These are phyloP conservation scores for Colletotrichum lini DNA, from an alignment of 2,329 filamentous ascomycete species.

Conservation along the genomic window DNA sequence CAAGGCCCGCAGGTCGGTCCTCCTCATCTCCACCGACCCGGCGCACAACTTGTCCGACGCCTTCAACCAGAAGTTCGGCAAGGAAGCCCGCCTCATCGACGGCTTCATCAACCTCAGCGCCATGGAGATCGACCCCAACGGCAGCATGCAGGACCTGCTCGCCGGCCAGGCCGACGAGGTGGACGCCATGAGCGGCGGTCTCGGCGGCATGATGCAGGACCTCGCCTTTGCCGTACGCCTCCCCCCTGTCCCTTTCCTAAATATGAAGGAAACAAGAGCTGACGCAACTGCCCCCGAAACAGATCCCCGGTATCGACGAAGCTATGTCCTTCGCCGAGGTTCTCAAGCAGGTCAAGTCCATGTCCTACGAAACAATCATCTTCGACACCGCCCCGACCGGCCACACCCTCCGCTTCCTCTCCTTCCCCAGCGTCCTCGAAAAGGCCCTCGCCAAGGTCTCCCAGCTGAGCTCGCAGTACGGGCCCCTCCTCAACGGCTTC, in stretches of 20 bases:
- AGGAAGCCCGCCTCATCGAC: slow-evolving; percentile 93
- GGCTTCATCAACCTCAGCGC: slow-evolving; percentile 95
- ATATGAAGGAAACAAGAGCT: background rate
- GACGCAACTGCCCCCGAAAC: slow-evolving; percentile 17
- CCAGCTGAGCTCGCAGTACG: slow-evolving; percentile 93
- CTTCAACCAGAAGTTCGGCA: slow-evolving; percentile 99
- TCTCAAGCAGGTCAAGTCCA: slow-evolving; percentile 98
- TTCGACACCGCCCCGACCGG: slow-evolving; percentile 99
- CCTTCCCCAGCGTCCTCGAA: slow-evolving; percentile 97
- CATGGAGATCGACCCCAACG: slow-evolving; percentile 99
- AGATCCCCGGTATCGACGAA: slow-evolving; percentile 99
- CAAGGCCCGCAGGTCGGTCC: slow-evolving; percentile 92
- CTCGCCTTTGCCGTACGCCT: slow-evolving; percentile 88
- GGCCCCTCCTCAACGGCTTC: slow-evolving; percentile 94
- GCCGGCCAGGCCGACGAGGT: slow-evolving; percentile 77
- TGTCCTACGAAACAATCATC: slow-evolving; percentile 98
- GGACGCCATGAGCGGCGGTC: slow-evolving; percentile 79
- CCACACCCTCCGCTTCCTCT: slow-evolving; percentile 97
- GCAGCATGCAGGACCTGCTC: slow-evolving; percentile 95
- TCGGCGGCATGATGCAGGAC: slow-evolving; percentile 99
- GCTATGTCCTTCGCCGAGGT: slow-evolving; percentile 99
- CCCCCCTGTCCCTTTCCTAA: slow-evolving; percentile 16
- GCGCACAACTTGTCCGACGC: slow-evolving; percentile 98
- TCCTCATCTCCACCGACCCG: slow-evolving; percentile 98
- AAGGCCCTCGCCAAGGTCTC: slow-evolving; percentile 98